Evolutionary conservation across 495 filamentous ascomycete species (phyloP).

Genomic region (Stereocaulon alpinum): DNA sequence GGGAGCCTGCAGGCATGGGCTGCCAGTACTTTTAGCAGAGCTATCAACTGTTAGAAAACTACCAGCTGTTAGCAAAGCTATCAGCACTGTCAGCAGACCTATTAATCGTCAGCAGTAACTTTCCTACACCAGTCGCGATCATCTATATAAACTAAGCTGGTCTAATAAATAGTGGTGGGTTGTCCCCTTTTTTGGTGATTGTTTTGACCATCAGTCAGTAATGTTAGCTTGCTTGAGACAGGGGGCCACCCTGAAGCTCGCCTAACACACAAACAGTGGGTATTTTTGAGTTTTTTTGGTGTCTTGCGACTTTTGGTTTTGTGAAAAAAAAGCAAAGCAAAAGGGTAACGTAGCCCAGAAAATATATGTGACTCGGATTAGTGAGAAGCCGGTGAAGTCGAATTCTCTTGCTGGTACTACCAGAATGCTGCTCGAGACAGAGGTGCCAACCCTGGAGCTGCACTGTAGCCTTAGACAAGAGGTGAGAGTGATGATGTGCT

Average conservation of each 20-base stretch:
- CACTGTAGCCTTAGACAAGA: background rate
- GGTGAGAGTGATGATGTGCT: background rate
- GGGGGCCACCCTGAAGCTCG: background rate
- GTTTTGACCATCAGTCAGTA: slow-evolving; percentile 6
- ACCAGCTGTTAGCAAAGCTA: too few relatives aligned
- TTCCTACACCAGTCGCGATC: background rate
- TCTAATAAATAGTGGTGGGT: background rate
- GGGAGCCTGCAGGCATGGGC: background rate
- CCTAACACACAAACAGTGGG: too few relatives aligned
- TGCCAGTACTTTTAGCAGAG: too few relatives aligned
- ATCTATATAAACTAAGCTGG: background rate
- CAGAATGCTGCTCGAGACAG: background rate
- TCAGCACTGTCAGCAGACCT: too few relatives aligned
- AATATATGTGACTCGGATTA: too few relatives aligned
- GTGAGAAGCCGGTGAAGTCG: too few relatives aligned
- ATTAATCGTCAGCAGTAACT: background rate
- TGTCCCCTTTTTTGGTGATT: slow-evolving; percentile 14
- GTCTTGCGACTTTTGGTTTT: background rate
- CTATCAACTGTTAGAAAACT: too few relatives aligned
- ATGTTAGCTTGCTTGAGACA: background rate
- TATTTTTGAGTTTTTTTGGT: slow-evolving; percentile 1
- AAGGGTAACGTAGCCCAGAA: too few relatives aligned
- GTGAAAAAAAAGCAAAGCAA: background rate
- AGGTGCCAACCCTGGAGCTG: background rate
- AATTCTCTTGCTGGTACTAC: background rate